phyloP scores from a whole-genome alignment of 202 grass and related monocot genomes.

The Zizania palustris region DNA sequence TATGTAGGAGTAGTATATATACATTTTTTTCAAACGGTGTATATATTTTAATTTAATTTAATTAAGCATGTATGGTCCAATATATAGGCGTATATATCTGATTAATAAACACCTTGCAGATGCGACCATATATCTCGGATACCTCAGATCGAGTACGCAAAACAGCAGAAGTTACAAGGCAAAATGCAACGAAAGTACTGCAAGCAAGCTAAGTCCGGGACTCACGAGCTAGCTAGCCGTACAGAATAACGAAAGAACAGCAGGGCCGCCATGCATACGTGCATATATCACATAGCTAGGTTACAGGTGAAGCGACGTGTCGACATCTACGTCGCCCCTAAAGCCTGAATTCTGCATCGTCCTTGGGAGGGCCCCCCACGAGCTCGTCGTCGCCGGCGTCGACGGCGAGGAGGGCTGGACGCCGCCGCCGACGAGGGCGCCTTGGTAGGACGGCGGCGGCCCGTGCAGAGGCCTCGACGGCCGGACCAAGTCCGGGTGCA shows the following conservation, averaged over 20 bases:
- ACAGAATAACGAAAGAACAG: slow-evolving; percentile 56
- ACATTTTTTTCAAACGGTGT: neutral
- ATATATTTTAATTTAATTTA: neutral
- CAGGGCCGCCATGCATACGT: slow-evolving; percentile 38
- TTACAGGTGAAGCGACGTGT: slow-evolving; percentile 98
- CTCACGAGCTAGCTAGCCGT: slow-evolving; percentile 39
- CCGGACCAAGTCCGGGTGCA: slow-evolving; percentile 66
- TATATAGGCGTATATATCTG: neutral
- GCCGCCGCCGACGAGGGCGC: slow-evolving; percentile 30
- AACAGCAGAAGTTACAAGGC: slow-evolving; percentile 49
- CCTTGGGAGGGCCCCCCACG: slow-evolving; percentile 40
- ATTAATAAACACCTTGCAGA: slow-evolving; percentile 32
- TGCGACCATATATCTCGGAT: slow-evolving; percentile 33
- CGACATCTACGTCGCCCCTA: slow-evolving; percentile 76
- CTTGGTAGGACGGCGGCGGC: slow-evolving; percentile 14
- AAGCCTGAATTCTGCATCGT: slow-evolving; percentile 58
- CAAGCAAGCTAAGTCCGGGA: slow-evolving; percentile 46
- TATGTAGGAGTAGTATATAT: neutral
- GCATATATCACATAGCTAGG: slow-evolving; percentile 41
- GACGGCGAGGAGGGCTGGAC: slow-evolving; percentile 26
- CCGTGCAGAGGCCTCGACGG: slow-evolving; percentile 56
- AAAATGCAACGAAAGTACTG: slow-evolving; percentile 39
- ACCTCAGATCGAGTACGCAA: slow-evolving; percentile 24
- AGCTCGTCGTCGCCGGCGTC: slow-evolving; percentile 26
- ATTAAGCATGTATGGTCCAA: neutral